These are phyloP conservation scores for Phoenix dactylifera DNA, from an alignment of 176 grass and related monocot genomes.

Conservation along the genomic window DNA sequence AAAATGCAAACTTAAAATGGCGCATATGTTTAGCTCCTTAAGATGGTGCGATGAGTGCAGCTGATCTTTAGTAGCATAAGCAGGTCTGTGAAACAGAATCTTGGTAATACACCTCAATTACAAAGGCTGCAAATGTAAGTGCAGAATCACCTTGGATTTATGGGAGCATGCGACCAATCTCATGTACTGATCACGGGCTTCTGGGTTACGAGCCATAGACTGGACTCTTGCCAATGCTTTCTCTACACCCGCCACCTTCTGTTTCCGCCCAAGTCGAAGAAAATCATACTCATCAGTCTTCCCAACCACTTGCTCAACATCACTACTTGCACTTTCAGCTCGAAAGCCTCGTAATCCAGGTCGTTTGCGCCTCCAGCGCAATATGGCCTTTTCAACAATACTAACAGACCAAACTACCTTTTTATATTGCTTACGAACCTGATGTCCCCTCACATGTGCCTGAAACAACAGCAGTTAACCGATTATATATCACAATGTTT, in stretches of 20 bases:
- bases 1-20: too few relatives aligned
- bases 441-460: background rate
- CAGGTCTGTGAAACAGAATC: too few relatives aligned
- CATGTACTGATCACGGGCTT: constrained; percentile 68
- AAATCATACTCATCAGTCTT: constrained; percentile 64
- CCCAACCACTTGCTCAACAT: constrained; percentile 25
- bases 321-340: constrained; percentile 22
- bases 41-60: too few relatives aligned
- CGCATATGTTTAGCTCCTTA: too few relatives aligned
- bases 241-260: constrained; percentile 70
- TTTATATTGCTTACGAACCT: constrained; percentile 37
- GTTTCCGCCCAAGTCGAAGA: constrained; percentile 55
- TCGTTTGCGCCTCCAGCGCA: constrained; percentile 75
- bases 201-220: constrained; percentile 82
- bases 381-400: constrained; percentile 85
- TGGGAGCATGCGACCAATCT: constrained; percentile 6
- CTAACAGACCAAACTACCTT: constrained; percentile 89
- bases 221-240: constrained; percentile 90
- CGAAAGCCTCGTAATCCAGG: constrained; percentile 73
- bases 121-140: background rate
- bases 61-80: too few relatives aligned
- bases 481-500: too few relatives aligned
- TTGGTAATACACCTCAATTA: background rate
- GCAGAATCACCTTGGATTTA: constrained; percentile 7
- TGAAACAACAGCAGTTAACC: too few relatives aligned